Evolutionary conservation across 257 asterid genomes (phyloP), one percentile per base, ranked within the genome.

Genomic region (Salvia hispanica): DNA sequence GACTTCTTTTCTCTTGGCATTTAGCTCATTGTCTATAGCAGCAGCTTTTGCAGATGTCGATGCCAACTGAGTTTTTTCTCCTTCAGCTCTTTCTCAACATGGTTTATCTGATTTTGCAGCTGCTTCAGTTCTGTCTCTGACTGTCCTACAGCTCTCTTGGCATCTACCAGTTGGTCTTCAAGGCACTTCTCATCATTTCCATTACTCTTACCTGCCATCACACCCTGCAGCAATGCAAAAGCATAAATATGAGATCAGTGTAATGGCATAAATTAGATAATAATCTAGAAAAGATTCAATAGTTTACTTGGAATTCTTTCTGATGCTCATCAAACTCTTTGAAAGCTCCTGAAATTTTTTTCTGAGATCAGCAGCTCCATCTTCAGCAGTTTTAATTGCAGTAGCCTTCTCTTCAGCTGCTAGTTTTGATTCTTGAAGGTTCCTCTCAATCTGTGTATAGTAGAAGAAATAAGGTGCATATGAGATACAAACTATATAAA

Each of bases 111-210:
- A 61, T 95, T 91, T 81, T 88, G 82, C 93, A 91, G 74, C 83
- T 90, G 99, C 85, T 94, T 94, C 89, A 94, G 57, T 72, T 91
- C 97, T 9, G 99, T 88, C 81, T 88, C 96, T 70, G 90, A 86
- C 66, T 61, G 80, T 80, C 97, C 99, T 67, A 91, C 99, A 56
- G 84, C 88, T 63, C 85, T 87, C 85, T 88, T 91, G 70, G 96
- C 97, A 79, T 94, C 99, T 58, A 75, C 87, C 51, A 94, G 83
- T 82, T 94, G 99, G 78, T 91, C 99, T 79, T 94, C 97, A 61
- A 94, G 96, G 79, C 99, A 94, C 75, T 94, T 94, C 76, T 94
- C 99, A 76, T 94, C 99, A 81, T 83, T 79, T 74, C 96, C 99
- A 73, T 84, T 94, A 78, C 96, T 81, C 80, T 91, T 94, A 43